A percentile compares a stretch with the other conserved stretches of the same genome.
These are phyloP conservation scores for Cyclocybe cylindracea DNA, from an alignment of 768 basidiomycete genomes.

Conservation along the genomic window DNA sequence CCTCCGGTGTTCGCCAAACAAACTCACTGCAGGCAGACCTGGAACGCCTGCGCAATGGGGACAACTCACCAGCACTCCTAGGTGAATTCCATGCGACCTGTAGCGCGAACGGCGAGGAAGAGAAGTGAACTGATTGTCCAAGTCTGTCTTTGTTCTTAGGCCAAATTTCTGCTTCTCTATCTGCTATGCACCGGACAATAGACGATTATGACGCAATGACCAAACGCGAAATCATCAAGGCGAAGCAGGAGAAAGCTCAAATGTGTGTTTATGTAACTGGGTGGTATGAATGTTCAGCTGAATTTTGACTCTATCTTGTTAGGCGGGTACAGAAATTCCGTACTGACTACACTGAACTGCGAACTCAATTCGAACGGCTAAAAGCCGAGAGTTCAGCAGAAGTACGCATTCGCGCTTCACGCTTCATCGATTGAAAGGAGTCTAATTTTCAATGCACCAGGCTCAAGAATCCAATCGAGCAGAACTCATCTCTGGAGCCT, in stretches of 20 bases:
- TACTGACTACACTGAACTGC: conserved; percentile 81
- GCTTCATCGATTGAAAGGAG: not conserved
- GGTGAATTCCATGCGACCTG: conserved; percentile 50
- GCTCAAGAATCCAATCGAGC: conserved; percentile 56
- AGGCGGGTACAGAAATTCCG: conserved; percentile 95
- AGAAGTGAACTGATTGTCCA: conserved; percentile 15
- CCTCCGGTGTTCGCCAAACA: conserved; percentile 89
- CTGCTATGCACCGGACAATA: conserved; percentile 90
- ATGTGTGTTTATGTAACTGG: conserved; percentile 50
- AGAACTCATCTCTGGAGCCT: conserved; percentile 61
- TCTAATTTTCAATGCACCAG: conserved; percentile 33
- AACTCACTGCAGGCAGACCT: conserved; percentile 87
- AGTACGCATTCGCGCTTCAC: conserved; percentile 30
- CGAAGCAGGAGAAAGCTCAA: conserved; percentile 95
- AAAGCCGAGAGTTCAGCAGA: conserved; percentile 60
- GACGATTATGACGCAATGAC: conserved; percentile 99
- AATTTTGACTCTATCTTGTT: not conserved
- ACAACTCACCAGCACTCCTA: conserved; percentile 76
- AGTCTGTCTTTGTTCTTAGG: conserved; percentile 53
- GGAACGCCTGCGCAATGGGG: conserved; percentile 78
- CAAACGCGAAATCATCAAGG: conserved; percentile 92
- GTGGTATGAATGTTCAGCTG: not conserved
- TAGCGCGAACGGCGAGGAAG: not conserved
- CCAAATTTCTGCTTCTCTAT: conserved; percentile 97
- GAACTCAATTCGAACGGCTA: conserved; percentile 77